Base-by-base conservation (phyloP, 164 flowering plant species). In the Buxus sempervirens region DNA sequence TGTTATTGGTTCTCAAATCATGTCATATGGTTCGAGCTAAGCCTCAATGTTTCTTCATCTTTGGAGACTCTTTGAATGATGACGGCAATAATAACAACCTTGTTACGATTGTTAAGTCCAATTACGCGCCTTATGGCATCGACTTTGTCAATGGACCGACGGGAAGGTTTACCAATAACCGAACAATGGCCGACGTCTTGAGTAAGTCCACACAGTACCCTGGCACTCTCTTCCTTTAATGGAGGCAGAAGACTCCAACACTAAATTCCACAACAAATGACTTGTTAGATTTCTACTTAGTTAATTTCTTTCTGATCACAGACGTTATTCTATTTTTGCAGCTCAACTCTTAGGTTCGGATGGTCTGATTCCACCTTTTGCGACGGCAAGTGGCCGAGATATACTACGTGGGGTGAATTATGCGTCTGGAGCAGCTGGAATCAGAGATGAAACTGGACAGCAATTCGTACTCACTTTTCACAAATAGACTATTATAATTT, bases 361-460 rank as follows among this genome's bases (percentile, higher is more conserved):
- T 15, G 64, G 67, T 54, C 82, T 65, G 60, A 82, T 87, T 61
- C 83, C 84, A 58, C 84, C 91, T 0, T 84, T 75, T 42, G 54
- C 76, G 21, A 66, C 58, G 10, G 75, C 79, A 19, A 82, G 82
- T 14, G 83, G 84, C 36, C 67, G 54, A 38, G 60, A 64, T 48
- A 58, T 87, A 61, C 82, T 87, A 19, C 19, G 54, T 24, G 90
- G 90, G 36, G 81, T 79, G 1, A 86, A 84, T 63, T 86, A 60
- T 55, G 90, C 87, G 36, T 86, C 90, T 0, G 85, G 86, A 1
- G 87, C 90, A 20, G 90, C 90, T 9, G 90, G 90, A 25, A 83
- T 86, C 19, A 66, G 84, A 26, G 80, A 81, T n/a, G 90, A 86
- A 62, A 86, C 87, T 13, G 90, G 91, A 4, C 80, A 54, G n/a